Conservation (phyloP, 371 early-diverging fungal genomes). For the Mucor mucedo region DNA sequence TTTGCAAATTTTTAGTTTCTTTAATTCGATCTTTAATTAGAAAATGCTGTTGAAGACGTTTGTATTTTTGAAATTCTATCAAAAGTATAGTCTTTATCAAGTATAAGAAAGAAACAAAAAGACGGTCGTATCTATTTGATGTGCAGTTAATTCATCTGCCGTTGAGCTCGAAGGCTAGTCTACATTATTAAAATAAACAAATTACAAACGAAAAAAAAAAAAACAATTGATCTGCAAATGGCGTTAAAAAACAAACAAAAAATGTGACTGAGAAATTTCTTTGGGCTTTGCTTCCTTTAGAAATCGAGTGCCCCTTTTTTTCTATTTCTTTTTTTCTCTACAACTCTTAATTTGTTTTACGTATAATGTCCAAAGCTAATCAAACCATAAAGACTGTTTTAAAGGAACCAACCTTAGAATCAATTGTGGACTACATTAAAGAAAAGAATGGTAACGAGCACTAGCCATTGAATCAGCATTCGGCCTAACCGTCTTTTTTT, state of each 20-base stretch:
- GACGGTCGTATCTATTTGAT: constrained; percentile 44
- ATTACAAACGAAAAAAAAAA: constrained; percentile 19
- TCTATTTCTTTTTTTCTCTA: constrained; percentile 1
- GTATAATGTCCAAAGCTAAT: constrained; percentile 11
- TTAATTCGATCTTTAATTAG: constrained; percentile 38
- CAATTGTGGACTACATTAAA: constrained; percentile 37
- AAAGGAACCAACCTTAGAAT: constrained; percentile 28
- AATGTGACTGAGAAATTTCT: no score
- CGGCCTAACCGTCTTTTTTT: background rate
- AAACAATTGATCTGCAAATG: background rate
- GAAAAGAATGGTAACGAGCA: constrained; percentile 29
- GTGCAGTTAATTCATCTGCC: constrained; percentile 38
- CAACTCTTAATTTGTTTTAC: background rate
- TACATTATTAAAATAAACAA: constrained; percentile 14
- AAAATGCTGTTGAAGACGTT: constrained; percentile 17
- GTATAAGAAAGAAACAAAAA: constrained; percentile 20
- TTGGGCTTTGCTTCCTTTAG: no score
- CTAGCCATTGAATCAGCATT: background rate
- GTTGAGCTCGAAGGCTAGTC: constrained; percentile 39
- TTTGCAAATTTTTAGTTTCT: constrained; percentile 20
- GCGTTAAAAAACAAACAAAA: background rate
- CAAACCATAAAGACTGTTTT: constrained; percentile 23
- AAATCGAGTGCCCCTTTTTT: background rate
- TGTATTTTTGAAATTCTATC: constrained; percentile 15
- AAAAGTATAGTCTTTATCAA: constrained; percentile 16